Evolutionary conservation across 768 basidiomycete genomes (phyloP), one percentile per base, ranked within the genome.

Genomic region (Agrocybe praecox): DNA sequence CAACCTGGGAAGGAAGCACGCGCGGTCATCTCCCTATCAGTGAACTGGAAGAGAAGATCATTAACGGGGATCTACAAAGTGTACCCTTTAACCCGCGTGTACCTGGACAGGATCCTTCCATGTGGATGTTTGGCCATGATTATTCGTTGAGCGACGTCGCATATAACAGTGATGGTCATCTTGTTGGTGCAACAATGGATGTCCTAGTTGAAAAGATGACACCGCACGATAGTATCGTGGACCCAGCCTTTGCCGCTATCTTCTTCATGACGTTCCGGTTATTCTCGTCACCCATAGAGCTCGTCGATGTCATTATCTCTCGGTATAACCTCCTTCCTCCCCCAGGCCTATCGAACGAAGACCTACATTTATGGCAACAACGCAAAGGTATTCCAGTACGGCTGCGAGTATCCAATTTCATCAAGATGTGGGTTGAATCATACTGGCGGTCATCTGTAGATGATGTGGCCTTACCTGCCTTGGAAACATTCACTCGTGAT

Each of bases 121-220:
- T 76, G 14, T 87, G 80, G 81, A 78, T 83, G 69, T 72, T 82
- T 59, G 77, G 83, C n/a, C 85, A 91, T 68, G 94, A 97, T 63
- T 92, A 95, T 70, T 79, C 86, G 12, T 74, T 85, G 5, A 85
- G 89, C 33, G 96, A 99, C 66, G 90, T 96, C 48, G 85, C 89
- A 4, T 95, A 94, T 77, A 97, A 96, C 69, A 80, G 81, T 45
- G 95, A 98, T 12, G 96, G 95, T 2, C 84, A 86, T 60, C 85
- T 98, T 18, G 90, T 95, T 10, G 96, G 94, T 21, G 97, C 94
- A 2, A 94, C 94, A 4, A 77, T 99, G 58, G 81, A 81, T 17
- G 95, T 89, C 1, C 78, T 99, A 43, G 89, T 98, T n/a, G 95
- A 96, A 75, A 95, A 94, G 75, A 90, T 98, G 88, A 96, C 96